phyloP scores from a whole-genome alignment of 345 rosid genomes.

The Citrus cavaleriei region DNA sequence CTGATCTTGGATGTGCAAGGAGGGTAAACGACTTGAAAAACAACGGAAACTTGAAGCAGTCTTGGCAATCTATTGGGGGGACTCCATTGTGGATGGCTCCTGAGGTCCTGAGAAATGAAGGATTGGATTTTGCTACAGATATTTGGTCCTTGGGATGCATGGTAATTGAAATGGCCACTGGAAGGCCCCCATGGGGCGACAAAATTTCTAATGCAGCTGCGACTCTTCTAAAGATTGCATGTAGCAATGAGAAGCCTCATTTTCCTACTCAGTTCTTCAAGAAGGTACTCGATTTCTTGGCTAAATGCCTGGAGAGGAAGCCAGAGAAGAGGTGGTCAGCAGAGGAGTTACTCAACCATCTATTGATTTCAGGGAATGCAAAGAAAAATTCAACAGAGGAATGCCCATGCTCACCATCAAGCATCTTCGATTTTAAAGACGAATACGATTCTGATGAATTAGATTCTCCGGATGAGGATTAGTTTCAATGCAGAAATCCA shows the following conservation, averaged over 20 bases:
- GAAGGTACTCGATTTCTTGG: conserved; percentile 27
- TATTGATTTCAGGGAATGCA: conserved; percentile 13
- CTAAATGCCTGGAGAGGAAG: conserved; percentile 28
- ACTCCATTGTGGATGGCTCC: conserved; percentile 48
- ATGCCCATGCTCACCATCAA: conserved; percentile 12
- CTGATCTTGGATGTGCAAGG: conserved; percentile 37
- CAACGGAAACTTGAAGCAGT: background rate
- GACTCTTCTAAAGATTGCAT: conserved; percentile 28
- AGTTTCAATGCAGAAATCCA: conserved; percentile 10
- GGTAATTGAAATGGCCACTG: conserved; percentile 41
- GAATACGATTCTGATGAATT: conserved; percentile 12
- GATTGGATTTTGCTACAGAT: conserved; percentile 23
- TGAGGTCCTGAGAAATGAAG: conserved; percentile 33
- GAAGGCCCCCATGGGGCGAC: conserved; percentile 16
- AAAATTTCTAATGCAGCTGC: conserved; percentile 23
- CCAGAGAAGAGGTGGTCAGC: conserved; percentile 28
- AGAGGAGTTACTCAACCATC: background rate
- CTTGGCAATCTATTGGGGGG: conserved; percentile 14
- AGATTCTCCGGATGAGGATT: background rate
- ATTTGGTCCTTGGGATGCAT: conserved; percentile 47
- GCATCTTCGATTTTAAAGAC: background rate
- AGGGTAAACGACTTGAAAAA: conserved; percentile 1
- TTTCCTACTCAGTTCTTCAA: conserved; percentile 25
- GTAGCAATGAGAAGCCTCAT: conserved; percentile 19
- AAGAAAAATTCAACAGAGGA: background rate